These are phyloP conservation scores for Kazachstania kunashirensis DNA, from an alignment of 805 yeast genomes.

Conservation along the genomic window DNA sequence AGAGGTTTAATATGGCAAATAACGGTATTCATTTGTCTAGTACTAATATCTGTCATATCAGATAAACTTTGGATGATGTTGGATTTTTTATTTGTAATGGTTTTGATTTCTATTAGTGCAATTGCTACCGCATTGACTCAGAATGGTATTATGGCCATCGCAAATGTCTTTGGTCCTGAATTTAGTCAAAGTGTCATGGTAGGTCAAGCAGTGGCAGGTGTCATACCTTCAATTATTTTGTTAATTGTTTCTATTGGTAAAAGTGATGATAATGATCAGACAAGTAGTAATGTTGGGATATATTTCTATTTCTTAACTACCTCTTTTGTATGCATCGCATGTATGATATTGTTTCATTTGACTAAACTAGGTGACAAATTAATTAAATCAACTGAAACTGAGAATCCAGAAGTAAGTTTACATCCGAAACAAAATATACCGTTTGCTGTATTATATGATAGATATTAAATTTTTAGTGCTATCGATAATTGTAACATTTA, in stretches of 20 bases:
- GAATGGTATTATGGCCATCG: constrained; percentile 83
- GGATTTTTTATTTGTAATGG: constrained; percentile 44
- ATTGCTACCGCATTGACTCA: constrained; percentile 77
- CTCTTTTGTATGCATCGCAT: constrained; percentile 18
- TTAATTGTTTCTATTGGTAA: constrained; percentile 38
- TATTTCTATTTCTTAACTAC: constrained; percentile 32
- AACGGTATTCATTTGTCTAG: constrained; percentile 47
- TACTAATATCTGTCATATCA: constrained; percentile 24
- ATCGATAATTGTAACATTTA: constrained; percentile 65
- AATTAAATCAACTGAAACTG: background rate
- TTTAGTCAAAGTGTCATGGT: constrained; percentile 88
- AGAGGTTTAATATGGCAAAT: constrained; percentile 53
- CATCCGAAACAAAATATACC: too few species aligned
- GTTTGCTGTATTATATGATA: too few species aligned
- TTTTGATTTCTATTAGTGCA: constrained; percentile 54
- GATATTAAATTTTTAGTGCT: constrained; percentile 54
- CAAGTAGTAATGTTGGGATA: constrained; percentile 12
- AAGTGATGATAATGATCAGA: constrained; percentile 6
- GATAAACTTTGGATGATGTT: constrained; percentile 12
- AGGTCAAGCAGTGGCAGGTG: constrained; percentile 93
- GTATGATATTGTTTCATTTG: constrained; percentile 18
- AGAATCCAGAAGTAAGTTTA: too few species aligned
- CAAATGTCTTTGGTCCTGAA: constrained; percentile 61
- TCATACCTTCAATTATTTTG: constrained; percentile 59
- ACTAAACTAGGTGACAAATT: constrained; percentile 17